These are phyloP conservation scores for Insectozyma bohioensis DNA, from an alignment of 1,139 yeast genomes.

Conservation along the genomic window DNA sequence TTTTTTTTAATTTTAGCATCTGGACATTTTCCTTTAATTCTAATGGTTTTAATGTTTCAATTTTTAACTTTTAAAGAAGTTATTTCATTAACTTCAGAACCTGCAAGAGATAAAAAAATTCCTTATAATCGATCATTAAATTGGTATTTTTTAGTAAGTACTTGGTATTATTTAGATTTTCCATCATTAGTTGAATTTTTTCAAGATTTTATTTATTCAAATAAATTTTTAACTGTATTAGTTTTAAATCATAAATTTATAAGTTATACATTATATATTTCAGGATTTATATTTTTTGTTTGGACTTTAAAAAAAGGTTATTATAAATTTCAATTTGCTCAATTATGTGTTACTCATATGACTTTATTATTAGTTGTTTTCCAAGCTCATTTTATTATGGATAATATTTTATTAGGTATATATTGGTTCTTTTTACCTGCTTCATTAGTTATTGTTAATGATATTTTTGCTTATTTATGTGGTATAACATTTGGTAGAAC, in stretches of 20 bases:
- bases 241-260: slow-evolving; percentile 79
- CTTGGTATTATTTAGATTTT: slow-evolving; percentile 88
- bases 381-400: slow-evolving; percentile 92
- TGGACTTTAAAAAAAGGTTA: slow-evolving; percentile 86
- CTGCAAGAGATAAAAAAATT: slow-evolving; percentile 79
- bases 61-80: slow-evolving; percentile 87
- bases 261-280: slow-evolving; percentile 78
- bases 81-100: slow-evolving; percentile 79
- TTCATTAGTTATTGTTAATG: slow-evolving; percentile 88
- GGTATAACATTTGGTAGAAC: slow-evolving; percentile 96
- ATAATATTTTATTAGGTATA: slow-evolving; percentile 84
- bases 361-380: slow-evolving; percentile 84
- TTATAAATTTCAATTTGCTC: slow-evolving; percentile 90
- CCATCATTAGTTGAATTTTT: slow-evolving; percentile 70
- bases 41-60: slow-evolving; percentile 71
- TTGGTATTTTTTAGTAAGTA: slow-evolving; percentile 83
- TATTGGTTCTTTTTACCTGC: slow-evolving; percentile 95
- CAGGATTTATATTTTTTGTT: slow-evolving; percentile 90
- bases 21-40: slow-evolving; percentile 83
- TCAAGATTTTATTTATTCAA: slow-evolving; percentile 43
- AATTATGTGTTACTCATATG: slow-evolving; percentile 93
- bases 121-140: slow-evolving; percentile 84
- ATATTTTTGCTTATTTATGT: slow-evolving; percentile 93
- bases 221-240: slow-evolving; percentile 39
- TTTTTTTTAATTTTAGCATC: slow-evolving; percentile 74